A percentile compares a stretch with the other conserved stretches of the same genome.
Conservation (phyloP, 495 filamentous ascomycete species). For the Glutinoglossum americanum region DNA sequence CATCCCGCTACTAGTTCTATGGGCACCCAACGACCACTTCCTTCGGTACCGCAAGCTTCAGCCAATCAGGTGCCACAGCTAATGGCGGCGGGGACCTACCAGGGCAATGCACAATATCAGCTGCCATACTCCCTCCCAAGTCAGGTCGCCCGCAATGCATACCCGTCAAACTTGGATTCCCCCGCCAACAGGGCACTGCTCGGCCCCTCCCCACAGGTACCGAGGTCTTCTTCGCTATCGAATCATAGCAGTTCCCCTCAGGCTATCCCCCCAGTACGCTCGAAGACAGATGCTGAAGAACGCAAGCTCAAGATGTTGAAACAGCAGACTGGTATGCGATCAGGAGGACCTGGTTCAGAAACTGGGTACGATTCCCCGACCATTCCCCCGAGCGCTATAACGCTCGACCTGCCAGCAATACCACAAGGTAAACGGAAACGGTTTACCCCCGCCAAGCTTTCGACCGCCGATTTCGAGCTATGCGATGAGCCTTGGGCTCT, state of each 20-base stretch:
- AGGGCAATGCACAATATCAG: background rate
- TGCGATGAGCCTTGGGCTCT: slow-evolving; percentile 87
- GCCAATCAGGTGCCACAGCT: slow-evolving; percentile 28
- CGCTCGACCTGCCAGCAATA: slow-evolving; percentile 26
- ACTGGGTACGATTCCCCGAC: slow-evolving; percentile 21
- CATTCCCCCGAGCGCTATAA: slow-evolving; percentile 15
- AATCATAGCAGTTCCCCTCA: slow-evolving; percentile 63
- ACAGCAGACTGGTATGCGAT: slow-evolving; percentile 19
- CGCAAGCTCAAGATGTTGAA: slow-evolving; percentile 31
- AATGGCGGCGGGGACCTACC: slow-evolving; percentile 7
- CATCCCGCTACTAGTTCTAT: slow-evolving; percentile 46
- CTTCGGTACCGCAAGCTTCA: slow-evolving; percentile 22
- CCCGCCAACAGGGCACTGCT: slow-evolving; percentile 6
- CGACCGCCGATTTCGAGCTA: slow-evolving; percentile 59
- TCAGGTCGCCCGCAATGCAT: slow-evolving; percentile 4
- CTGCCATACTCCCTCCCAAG: slow-evolving; percentile 6
- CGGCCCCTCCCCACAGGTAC: slow-evolving; percentile 27
- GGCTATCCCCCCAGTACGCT: slow-evolving; percentile 61
- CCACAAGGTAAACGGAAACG: slow-evolving; percentile 31
- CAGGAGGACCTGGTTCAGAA: slow-evolving; percentile 6
- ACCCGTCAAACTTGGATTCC: slow-evolving; percentile 6
- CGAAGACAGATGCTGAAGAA: slow-evolving; percentile 81
- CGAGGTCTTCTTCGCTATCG: slow-evolving; percentile 68
- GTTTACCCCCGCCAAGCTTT: slow-evolving; percentile 76
- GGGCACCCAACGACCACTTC: slow-evolving; percentile 38